Percentiles rank a stretch among this genome's conserved stretches.
Conservation (phyloP, 2,329 filamentous ascomycete genomes). For the Fusarium clavum region DNA sequence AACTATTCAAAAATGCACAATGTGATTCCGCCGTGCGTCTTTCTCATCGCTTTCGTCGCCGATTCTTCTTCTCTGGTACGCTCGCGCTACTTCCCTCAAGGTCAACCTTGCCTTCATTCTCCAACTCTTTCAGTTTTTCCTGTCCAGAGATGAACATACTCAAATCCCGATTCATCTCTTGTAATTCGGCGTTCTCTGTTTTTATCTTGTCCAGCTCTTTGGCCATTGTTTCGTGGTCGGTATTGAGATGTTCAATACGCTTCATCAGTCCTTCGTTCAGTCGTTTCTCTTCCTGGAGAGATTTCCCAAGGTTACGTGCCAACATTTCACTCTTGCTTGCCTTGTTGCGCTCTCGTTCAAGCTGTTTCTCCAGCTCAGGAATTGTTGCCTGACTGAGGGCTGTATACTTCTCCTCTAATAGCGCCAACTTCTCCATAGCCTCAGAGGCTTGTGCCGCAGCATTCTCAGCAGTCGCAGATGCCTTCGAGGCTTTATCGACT, state of each 20-base stretch:
- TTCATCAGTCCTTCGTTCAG: constrained; percentile 84
- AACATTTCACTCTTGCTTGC: constrained; percentile 79
- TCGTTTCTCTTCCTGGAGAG: constrained; percentile 87
- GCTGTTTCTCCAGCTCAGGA: constrained; percentile 76
- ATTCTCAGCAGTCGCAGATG: constrained; percentile 73
- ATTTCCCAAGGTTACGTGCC: constrained; percentile 78
- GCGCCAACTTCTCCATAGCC: constrained; percentile 61
- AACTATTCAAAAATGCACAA: neutral
- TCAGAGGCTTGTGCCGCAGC: constrained; percentile 64
- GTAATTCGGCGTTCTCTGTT: constrained; percentile 76
- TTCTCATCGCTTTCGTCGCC: constrained; percentile 57
- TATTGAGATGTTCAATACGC: constrained; percentile 80
- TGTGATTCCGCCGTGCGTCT: neutral
- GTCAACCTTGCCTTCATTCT: constrained; percentile 69
- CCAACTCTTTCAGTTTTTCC: constrained; percentile 80
- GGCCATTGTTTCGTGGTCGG: constrained; percentile 68
- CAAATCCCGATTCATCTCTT: constrained; percentile 88
- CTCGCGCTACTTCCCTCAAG: constrained; percentile 78
- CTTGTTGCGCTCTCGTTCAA: constrained; percentile 74
- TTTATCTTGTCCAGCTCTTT: constrained; percentile 68
- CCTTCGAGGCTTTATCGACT: constrained; percentile 86
- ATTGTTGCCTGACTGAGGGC: constrained; percentile 68
- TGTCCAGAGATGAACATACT: constrained; percentile 88
- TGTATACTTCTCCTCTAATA: constrained; percentile 61
- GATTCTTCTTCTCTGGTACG: constrained; percentile 69